Evolutionary conservation across 345 rosid genomes (phyloP), one percentile per base, ranked within the genome.

Genomic region (Trapa incisa): DNA sequence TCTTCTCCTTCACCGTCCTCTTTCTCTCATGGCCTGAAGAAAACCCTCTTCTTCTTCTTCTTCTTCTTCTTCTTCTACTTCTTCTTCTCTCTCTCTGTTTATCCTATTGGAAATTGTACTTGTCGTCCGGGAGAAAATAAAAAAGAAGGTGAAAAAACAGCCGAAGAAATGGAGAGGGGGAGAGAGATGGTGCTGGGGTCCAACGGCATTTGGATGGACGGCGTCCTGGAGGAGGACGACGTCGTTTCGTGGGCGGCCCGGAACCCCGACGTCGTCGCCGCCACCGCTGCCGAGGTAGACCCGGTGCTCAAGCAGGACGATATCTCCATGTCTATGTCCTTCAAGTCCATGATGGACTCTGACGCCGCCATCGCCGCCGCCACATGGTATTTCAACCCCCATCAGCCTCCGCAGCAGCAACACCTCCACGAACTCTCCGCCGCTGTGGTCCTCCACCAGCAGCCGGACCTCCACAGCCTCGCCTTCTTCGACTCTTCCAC

Each of bases 331-430:
- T 38, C 66, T 17, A 63, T 63, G 66, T 75, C 76, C 67, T 85
- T 83, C 78, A 88, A 83, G 70, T 83, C 95, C 73, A 77, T 87
- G 84, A 85, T 90, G 50, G 95, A 88, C 47, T 32, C 77, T 47
- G 95, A 90, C 39, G 68, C 57, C 5, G 65, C 29, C 29, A 22
- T 22, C 29, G 29, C 72, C 29, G 95, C 75, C 48, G 72, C 58
- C 4, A 65, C 70, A 13, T 67, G 11, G 48, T 29, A 65, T 66
- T 12, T 67, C 6, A 75, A 78, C 72, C 78, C 78, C 62, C 73
- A 72, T 52, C 73, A 71, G 74, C 87, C 77, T 16, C 78, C 75
- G 67, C 72, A 73, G 74, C 80, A 80, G 58, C 85, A 77, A 7
- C 52, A 47, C 71, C 66, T 76, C 39, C 80, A 79, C 61, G 86